Percentiles rank a stretch among this genome's conserved stretches.
Evolutionary conservation across 2,329 filamentous ascomycete species (phyloP).

Genomic region (Neurospora crassa): DNA sequence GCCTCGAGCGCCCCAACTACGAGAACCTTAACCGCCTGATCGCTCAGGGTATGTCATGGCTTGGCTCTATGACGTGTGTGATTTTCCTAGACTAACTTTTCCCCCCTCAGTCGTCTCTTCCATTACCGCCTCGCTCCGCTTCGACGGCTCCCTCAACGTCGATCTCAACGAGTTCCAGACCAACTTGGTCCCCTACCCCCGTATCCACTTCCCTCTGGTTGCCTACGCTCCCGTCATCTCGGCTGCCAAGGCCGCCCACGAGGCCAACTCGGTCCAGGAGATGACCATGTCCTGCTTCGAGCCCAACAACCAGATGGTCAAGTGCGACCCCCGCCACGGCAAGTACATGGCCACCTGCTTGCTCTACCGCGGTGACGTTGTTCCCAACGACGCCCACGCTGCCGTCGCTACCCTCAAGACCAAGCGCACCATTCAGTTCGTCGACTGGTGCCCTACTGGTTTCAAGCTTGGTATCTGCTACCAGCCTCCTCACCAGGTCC

Average conservation of each 20-base stretch:
- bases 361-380: conserved; percentile 96
- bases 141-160: conserved; percentile 97
- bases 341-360: conserved; percentile 99
- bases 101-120: conserved; percentile 72
- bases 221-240: conserved; percentile 93
- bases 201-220: conserved; percentile 98
- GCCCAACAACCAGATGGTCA: conserved; percentile 99
- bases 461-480: conserved; percentile 99
- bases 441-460: conserved; percentile 99
- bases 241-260: conserved; percentile 89
- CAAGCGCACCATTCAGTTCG: conserved; percentile 98
- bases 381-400: conserved; percentile 87
- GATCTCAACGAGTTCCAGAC: conserved; percentile 99
- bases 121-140: conserved; percentile 95
- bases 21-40: conserved; percentile 99
- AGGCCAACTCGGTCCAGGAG: conserved; percentile 96
- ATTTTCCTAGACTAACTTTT: conserved; percentile 19
- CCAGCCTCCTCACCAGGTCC: conserved; percentile 91
- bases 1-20: conserved; percentile 94
- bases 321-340: conserved; percentile 95
- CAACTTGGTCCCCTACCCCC: conserved; percentile 96
- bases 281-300: conserved; percentile 99
- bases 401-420: conserved; percentile 97
- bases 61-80: conserved; percentile 1
- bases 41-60: conserved; percentile 64